Percentiles rank a stretch among this genome's conserved stretches.
These are phyloP conservation scores for Saccharomyces eubayanus DNA, from an alignment of 805 yeast genomes.

Conservation along the genomic window DNA sequence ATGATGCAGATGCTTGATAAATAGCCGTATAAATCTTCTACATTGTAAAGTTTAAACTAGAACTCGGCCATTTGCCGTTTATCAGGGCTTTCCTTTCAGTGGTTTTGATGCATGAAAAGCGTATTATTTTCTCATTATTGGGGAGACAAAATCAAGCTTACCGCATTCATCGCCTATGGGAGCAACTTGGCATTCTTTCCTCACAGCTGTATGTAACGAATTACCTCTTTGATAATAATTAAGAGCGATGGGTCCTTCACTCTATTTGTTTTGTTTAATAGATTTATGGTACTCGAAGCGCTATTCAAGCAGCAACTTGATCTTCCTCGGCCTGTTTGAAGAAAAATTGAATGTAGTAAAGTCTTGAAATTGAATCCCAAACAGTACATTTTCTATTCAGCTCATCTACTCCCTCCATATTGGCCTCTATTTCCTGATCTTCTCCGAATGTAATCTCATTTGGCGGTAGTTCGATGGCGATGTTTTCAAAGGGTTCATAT, in stretches of 20 bases:
- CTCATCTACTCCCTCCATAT: slow-evolving; percentile 30
- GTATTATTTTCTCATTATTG: too few species aligned
- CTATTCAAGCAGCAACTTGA: not conserved
- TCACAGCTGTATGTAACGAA: too few species aligned
- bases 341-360: slow-evolving; percentile 63
- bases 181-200: too few species aligned
- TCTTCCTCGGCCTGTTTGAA: slow-evolving; percentile 25
- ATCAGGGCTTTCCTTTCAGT: too few species aligned
- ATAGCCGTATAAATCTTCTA: not conserved
- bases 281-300: not conserved
- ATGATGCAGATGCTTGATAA: not conserved
- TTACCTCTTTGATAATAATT: not conserved
- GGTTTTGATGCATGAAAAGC: too few species aligned
- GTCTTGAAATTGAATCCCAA: slow-evolving; percentile 65
- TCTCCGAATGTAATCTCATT: slow-evolving; percentile 34
- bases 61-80: too few species aligned
- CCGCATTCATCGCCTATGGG: too few species aligned
- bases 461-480: slow-evolving; percentile 64
- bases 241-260: not conserved
- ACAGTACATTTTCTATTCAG: slow-evolving; percentile 44
- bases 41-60: not conserved
- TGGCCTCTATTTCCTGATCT: slow-evolving; percentile 21
- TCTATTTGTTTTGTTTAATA: not conserved
- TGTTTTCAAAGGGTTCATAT: slow-evolving; percentile 85
- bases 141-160: too few species aligned